phyloP scores from a whole-genome alignment of 2,329 filamentous ascomycete genomes.

The Gremmenia infestans region DNA sequence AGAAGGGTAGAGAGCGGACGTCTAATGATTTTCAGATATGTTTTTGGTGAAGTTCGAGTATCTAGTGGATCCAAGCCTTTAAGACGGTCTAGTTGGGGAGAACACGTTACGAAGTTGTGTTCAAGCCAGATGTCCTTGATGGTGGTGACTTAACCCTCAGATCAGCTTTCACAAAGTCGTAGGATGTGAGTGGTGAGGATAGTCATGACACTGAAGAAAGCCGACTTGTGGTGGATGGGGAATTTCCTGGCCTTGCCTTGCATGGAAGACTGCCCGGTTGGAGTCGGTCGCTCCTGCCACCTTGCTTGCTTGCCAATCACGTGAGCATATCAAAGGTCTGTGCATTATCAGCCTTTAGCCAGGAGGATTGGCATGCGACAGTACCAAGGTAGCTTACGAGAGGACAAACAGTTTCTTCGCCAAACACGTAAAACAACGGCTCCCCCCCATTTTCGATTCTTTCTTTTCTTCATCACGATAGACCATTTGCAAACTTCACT shows the following conservation, averaged over 20 bases:
- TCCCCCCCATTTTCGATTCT: neutral
- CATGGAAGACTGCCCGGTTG: neutral
- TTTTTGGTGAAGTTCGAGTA: conserved; percentile 9
- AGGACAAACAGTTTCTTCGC: neutral
- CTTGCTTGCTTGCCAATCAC: neutral
- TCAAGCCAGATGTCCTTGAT: conserved; percentile 8
- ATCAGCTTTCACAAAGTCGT: conserved; percentile 8
- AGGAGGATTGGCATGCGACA: neutral
- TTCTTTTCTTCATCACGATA: neutral
- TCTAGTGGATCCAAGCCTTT: conserved; percentile 13
- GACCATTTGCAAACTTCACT: neutral
- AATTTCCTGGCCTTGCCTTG: conserved; percentile 10
- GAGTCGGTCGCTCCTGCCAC: too few relatives aligned
- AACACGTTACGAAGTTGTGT: conserved; percentile 27
- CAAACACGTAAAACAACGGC: neutral
- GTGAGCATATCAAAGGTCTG: neutral
- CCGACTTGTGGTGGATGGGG: conserved; percentile 1
- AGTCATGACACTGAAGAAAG: conserved; percentile 20
- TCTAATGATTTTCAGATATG: neutral
- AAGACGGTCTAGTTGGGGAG: conserved; percentile 14
- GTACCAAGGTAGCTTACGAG: neutral
- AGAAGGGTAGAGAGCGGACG: conserved; percentile 4
- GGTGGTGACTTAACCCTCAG: conserved; percentile 4
- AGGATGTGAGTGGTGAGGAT: conserved; percentile 6
- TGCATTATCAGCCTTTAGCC: neutral